Evolutionary conservation across 179 eudicot genomes (phyloP).

Genomic region (Spergularia azorica): DNA sequence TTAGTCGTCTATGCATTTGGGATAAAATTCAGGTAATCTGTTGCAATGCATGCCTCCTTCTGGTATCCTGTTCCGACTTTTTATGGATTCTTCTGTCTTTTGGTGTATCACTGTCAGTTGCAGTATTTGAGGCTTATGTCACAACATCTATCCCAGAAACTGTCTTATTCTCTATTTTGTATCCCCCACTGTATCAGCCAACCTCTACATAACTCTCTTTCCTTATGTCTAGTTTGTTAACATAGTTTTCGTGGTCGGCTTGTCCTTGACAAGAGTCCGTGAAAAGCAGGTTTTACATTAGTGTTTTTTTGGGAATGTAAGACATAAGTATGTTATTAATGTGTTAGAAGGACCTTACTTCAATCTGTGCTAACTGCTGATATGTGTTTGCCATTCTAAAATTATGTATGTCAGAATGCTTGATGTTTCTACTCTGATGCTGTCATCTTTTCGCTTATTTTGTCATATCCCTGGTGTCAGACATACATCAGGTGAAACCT

Average conservation of each 20-base stretch:
- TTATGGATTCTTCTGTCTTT: background rate
- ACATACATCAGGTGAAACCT: too few species aligned
- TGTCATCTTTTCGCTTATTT: too few species aligned
- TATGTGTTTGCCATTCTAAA: too few species aligned
- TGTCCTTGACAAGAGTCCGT: background rate
- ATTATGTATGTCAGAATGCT: too few species aligned
- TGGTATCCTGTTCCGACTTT: background rate
- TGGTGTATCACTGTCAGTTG: background rate
- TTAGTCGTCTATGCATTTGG: background rate
- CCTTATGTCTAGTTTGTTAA: background rate
- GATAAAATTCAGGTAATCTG: background rate
- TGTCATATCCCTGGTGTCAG: too few species aligned
- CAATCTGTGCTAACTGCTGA: too few species aligned
- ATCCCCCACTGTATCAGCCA: too few species aligned
- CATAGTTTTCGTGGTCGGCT: background rate
- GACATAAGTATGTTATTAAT: too few species aligned
- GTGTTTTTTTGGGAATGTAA: too few species aligned
- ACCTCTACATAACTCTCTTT: background rate
- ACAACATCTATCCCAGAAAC: background rate
- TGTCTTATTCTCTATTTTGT: background rate
- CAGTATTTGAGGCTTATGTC: conserved; percentile 4
- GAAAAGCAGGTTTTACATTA: too few species aligned
- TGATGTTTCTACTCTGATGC: too few species aligned
- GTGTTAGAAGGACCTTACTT: too few species aligned
- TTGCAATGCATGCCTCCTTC: background rate